phyloP scores from a whole-genome alignment of 129 eudicot genomes.

The Deinandra increscens region DNA sequence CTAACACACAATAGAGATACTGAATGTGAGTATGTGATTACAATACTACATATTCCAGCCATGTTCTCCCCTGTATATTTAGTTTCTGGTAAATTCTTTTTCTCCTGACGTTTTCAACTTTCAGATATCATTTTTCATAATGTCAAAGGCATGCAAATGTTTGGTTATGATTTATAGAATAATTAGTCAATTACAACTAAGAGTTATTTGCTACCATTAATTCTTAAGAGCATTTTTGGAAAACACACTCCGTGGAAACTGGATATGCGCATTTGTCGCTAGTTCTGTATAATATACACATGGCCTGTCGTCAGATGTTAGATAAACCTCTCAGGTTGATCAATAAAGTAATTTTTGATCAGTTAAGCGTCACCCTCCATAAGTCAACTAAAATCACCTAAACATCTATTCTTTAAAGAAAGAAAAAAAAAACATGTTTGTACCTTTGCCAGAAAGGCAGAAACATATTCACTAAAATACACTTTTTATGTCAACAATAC shows the following conservation, averaged over 20 bases:
- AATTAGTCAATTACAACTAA: background rate
- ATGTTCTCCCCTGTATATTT: background rate
- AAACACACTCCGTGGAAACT: background rate
- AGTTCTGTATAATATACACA: background rate
- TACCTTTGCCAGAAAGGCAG: background rate
- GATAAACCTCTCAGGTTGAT: background rate
- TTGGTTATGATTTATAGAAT: background rate
- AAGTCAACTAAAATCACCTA: background rate
- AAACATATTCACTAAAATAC: background rate
- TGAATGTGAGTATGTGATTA: slow-evolving; percentile 12
- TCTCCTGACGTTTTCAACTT: background rate
- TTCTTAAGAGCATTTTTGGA: slow-evolving; percentile 6
- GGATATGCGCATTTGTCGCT: slow-evolving; percentile 10
- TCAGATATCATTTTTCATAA: background rate
- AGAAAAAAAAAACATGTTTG: slow-evolving; percentile 3
- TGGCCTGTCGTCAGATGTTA: background rate
- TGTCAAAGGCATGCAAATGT: slow-evolving; percentile 11
- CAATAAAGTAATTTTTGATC: background rate
- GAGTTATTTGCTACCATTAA: background rate
- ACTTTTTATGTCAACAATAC: background rate
- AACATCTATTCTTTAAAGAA: slow-evolving; percentile 6
- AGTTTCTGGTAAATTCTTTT: background rate
- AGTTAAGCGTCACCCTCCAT: background rate
- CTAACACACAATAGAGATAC: slow-evolving; percentile 8
- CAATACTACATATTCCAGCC: slow-evolving; percentile 6